Evolutionary conservation across 176 grass and related monocot species (phyloP), one percentile per base, ranked within the genome.

Genomic region (Lolium perenne): DNA sequence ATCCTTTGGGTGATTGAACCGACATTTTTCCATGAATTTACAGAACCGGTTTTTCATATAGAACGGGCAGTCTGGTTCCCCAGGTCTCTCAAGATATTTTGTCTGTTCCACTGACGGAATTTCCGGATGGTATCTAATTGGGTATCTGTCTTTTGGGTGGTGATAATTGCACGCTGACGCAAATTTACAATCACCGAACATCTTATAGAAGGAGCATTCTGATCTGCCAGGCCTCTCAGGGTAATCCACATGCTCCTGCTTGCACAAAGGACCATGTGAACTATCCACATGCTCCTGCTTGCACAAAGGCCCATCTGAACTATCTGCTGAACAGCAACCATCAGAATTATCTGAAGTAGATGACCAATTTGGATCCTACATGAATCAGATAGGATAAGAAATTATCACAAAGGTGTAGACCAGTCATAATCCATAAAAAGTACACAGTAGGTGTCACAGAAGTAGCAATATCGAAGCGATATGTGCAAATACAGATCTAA

Each of bases 1-100:
- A 80, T 63, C 80, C 78, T 76, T 88, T 54, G 88, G 77, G 71
- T 93, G 92, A 91, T 93, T 77, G 80, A 90, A 93, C 29, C 83
- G 73, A 71, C 88, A 93, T 82, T 84, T 35, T 85, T 15, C 61
- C 77, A 84, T 29, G 22, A 91, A 83, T 70, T 83, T 88, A 70
- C 89, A 93, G 73, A 7, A 47, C 17, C 88, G 38, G 59, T 16
- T 79, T 91, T 88, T 93, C 78, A 88, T 88, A 83, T 86, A 86
- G 71, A 90, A 84, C 53, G 82, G 71, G 18, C 92, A 93, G 50
- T 90, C 63, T 63, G 71, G 85, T 83, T 70, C 57, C 67, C 86
- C 86, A 79, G 86, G 82, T 85, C 40, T 86, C 38, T 83, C 92
- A 60, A 76, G 91, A 84, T 84, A 87, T 55, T 87, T 61, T 29